phyloP scores from a whole-genome alignment of 1,284 basidiomycete genomes.

The Ganoderma meredithae region DNA sequence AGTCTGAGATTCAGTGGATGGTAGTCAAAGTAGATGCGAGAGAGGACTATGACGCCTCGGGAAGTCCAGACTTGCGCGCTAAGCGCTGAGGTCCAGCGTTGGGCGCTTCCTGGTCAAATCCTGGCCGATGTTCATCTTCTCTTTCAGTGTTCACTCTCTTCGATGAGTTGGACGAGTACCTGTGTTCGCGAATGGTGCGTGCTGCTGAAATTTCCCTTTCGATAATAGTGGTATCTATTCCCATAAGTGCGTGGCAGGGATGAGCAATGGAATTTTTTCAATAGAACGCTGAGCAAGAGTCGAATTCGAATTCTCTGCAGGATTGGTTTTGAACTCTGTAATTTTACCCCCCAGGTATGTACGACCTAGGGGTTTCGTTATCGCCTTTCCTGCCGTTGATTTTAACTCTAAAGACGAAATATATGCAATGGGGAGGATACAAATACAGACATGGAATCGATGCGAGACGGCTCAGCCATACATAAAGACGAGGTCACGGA shows the following conservation, averaged over 20 bases:
- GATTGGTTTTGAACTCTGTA: background rate
- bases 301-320: background rate
- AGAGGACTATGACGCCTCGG: background rate
- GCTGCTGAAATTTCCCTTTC: background rate
- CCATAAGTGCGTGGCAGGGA: background rate
- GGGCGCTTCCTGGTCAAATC: too few relatives aligned
- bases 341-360: background rate
- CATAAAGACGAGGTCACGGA: conserved; percentile 3
- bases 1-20: background rate
- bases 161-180: too few relatives aligned
- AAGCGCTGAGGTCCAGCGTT: too few relatives aligned
- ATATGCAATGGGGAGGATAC: background rate
- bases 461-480: background rate
- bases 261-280: too few relatives aligned
- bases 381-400: background rate
- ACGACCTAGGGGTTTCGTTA: background rate
- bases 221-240: background rate
- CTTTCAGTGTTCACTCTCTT: too few relatives aligned
- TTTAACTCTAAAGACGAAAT: background rate
- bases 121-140: too few relatives aligned
- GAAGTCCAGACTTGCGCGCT: too few relatives aligned
- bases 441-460: background rate
- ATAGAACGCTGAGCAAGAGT: background rate
- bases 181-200: background rate
- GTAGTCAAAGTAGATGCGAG: background rate